Conservation (phyloP, 2,329 filamentous ascomycete genomes). For the Aspergillus chevalieri region DNA sequence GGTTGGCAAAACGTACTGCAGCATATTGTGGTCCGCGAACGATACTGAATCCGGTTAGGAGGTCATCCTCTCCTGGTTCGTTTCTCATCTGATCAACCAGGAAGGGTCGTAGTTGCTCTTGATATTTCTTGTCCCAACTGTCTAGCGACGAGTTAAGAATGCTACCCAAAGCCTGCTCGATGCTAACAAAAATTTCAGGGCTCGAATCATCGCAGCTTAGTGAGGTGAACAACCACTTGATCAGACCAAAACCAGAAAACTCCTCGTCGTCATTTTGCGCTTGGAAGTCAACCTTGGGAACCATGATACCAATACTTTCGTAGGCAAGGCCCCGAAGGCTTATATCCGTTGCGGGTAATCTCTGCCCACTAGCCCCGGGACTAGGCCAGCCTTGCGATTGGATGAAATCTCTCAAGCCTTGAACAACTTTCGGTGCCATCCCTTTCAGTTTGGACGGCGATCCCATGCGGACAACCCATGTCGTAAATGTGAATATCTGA, state of each 20-base stretch:
- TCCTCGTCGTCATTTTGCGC: slow-evolving; percentile 25
- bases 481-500: slow-evolving; percentile 78
- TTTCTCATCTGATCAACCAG: slow-evolving; percentile 63
- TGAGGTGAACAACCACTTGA: slow-evolving; percentile 76
- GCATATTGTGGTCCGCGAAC: slow-evolving; percentile 74
- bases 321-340: slow-evolving; percentile 74
- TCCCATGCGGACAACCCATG: slow-evolving; percentile 76
- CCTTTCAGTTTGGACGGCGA: slow-evolving; percentile 53
- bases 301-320: slow-evolving; percentile 80
- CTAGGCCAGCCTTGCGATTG: slow-evolving; percentile 76
- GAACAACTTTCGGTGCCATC: slow-evolving; percentile 64
- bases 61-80: slow-evolving; percentile 34
- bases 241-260: slow-evolving; percentile 46
- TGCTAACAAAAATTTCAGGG: slow-evolving; percentile 71
- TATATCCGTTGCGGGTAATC: slow-evolving; percentile 54
- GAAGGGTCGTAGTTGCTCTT: slow-evolving; percentile 47
- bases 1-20: slow-evolving; percentile 81
- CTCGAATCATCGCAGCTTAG: slow-evolving; percentile 71
- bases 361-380: slow-evolving; percentile 47
- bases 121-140: slow-evolving; percentile 37
- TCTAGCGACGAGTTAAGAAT: slow-evolving; percentile 57
- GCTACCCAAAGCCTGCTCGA: slow-evolving; percentile 81
- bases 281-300: slow-evolving; percentile 42
- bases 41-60: slow-evolving; percentile 36
- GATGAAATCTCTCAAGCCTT: slow-evolving; percentile 66